phyloP scores from a whole-genome alignment of 208 protist genomes.

The Acanthamoeba comandoni region DNA sequence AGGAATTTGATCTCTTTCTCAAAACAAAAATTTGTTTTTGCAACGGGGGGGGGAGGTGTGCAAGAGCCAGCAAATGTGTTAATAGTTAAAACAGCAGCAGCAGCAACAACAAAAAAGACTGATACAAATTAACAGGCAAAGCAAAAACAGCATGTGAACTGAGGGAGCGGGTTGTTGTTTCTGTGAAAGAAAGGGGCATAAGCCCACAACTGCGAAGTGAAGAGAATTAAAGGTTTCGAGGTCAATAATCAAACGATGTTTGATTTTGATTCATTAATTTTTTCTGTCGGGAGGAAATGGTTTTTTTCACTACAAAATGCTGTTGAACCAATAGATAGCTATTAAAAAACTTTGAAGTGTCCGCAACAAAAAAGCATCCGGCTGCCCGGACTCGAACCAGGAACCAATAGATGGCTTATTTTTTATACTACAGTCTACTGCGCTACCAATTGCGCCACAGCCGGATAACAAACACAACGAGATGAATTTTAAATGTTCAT shows the following conservation, averaged over 20 bases:
- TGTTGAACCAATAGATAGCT: slow-evolving; percentile 22
- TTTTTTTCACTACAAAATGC: not conserved
- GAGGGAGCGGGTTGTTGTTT: not conserved
- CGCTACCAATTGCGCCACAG: not conserved
- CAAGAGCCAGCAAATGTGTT: not conserved
- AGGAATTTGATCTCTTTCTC: not conserved
- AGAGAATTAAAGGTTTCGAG: too few relatives aligned
- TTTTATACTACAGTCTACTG: not conserved
- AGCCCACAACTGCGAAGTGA: too few relatives aligned
- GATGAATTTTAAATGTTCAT: not conserved
- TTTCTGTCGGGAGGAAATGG: too few relatives aligned
- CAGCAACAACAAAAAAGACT: too few relatives aligned
- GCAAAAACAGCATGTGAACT: not conserved
- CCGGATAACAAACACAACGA: not conserved
- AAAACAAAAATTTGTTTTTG: not conserved
- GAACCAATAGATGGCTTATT: too few relatives aligned
- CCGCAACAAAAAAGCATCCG: not conserved
- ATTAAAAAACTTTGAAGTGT: slow-evolving; percentile 1
- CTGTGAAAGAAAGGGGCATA: too few relatives aligned
- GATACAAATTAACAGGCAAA: too few relatives aligned
- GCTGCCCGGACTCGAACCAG: too few relatives aligned
- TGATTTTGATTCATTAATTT: too few relatives aligned
- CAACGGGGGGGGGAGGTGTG: not conserved
- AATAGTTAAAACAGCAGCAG: too few relatives aligned
- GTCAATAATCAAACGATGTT: too few relatives aligned